A percentile compares a stretch with the other conserved stretches of the same genome.
These are phyloP conservation scores for Stachybotrys chartarum DNA, from an alignment of 2,329 filamentous ascomycete species.

Conservation along the genomic window DNA sequence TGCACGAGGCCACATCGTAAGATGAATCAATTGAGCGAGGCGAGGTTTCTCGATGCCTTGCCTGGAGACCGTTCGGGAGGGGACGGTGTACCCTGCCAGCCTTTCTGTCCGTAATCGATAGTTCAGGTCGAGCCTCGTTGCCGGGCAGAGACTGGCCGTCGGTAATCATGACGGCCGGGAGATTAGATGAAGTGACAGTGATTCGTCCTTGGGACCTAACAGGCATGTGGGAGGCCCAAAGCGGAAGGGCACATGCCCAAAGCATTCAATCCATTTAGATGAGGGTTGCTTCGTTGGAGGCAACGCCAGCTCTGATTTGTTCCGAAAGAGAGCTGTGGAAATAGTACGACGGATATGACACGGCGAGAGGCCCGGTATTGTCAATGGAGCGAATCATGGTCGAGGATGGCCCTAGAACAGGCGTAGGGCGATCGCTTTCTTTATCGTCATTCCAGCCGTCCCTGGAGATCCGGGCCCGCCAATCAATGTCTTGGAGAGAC, in stretches of 20 bases:
- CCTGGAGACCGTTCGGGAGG: background rate
- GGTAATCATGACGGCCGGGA: background rate
- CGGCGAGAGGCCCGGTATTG: background rate
- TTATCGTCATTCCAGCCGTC: background rate
- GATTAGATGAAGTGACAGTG: background rate
- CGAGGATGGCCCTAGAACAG: background rate
- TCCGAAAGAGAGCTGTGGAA: background rate
- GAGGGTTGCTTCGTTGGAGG: background rate
- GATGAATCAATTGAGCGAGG: background rate
- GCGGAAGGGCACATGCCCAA: background rate
- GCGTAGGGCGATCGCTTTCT: background rate
- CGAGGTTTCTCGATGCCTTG: background rate
- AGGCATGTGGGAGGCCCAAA: background rate
- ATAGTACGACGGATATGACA: background rate
- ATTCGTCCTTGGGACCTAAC: background rate
- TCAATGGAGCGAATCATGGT: background rate
- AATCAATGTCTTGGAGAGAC: background rate
- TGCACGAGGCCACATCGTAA: background rate
- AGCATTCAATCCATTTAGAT: background rate
- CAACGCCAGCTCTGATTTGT: background rate
- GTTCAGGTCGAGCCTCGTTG: background rate
- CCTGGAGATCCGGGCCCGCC: background rate
- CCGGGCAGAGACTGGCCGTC: background rate
- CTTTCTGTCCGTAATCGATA: background rate
- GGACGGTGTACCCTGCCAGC: background rate